A percentile compares a stretch with the other conserved stretches of the same genome.
These are phyloP conservation scores for Coemansia interrupta DNA, from an alignment of 192 early-diverging fungal species.

Conservation along the genomic window DNA sequence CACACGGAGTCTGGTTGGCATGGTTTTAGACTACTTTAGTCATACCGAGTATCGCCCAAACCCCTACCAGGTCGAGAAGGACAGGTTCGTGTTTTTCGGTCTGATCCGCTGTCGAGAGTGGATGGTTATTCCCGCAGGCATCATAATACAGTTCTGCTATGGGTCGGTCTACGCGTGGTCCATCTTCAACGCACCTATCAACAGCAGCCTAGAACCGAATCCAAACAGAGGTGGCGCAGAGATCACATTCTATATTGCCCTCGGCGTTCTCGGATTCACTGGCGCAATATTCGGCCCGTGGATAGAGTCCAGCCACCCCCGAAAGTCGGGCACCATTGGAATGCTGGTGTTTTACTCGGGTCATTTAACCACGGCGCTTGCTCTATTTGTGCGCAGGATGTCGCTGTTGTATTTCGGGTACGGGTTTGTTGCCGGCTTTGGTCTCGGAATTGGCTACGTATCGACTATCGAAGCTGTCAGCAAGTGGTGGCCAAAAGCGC, in stretches of 20 bases:
- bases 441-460: constrained; percentile 64
- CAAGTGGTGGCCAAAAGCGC: constrained; percentile 63
- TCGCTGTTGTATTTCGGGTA: constrained; percentile 64
- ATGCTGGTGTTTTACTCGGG: constrained; percentile 52
- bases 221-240: constrained; percentile 47
- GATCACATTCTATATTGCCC: constrained; percentile 62
- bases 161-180: constrained; percentile 68
- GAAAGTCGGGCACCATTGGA: constrained; percentile 51
- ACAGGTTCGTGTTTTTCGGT: constrained; percentile 46
- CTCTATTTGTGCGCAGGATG: constrained; percentile 53
- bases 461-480: constrained; percentile 59
- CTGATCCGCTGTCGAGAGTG: constrained; percentile 56
- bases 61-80: constrained; percentile 29
- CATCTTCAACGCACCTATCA: constrained; percentile 61
- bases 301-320: constrained; percentile 60
- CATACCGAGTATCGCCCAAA: constrained; percentile 42
- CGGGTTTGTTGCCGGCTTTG: constrained; percentile 60
- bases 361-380: constrained; percentile 58
- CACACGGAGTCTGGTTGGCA: constrained; percentile 14
- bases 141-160: constrained; percentile 61
- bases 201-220: constrained; percentile 38
- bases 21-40: constrained; percentile 42
- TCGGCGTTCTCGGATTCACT: constrained; percentile 57
- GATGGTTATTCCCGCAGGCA: constrained; percentile 58
- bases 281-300: constrained; percentile 59